phyloP scores from a whole-genome alignment of 1,139 yeast genomes.

The Magnusiomyces magnusii region DNA sequence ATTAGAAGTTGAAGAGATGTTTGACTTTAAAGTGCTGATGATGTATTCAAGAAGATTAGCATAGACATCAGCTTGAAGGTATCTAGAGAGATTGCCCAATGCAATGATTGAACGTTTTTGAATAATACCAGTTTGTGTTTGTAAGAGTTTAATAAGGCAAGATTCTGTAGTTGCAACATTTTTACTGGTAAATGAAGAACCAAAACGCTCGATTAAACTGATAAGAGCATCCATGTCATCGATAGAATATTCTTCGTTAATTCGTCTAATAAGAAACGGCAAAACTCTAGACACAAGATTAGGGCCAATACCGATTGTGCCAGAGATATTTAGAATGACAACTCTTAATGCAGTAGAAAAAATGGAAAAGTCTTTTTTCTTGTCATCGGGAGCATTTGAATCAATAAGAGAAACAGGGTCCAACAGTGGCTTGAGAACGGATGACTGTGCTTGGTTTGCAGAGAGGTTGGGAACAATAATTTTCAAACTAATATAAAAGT shows the following conservation, averaged over 20 bases:
- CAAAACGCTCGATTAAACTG: constrained; percentile 51
- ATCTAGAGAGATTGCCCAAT: constrained; percentile 42
- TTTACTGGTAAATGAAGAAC: constrained; percentile 39
- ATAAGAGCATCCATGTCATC: constrained; percentile 59
- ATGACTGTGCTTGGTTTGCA: constrained; percentile 3
- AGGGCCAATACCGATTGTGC: constrained; percentile 29
- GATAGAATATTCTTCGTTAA: constrained; percentile 35
- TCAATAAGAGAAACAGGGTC: constrained; percentile 7
- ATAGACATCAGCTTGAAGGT: constrained; percentile 30
- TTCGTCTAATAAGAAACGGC: constrained; percentile 30
- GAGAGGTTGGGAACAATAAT: constrained; percentile 10
- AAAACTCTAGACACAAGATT: constrained; percentile 32
- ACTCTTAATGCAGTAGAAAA: constrained; percentile 66
- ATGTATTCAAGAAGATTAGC: constrained; percentile 23
- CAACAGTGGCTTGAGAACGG: constrained; percentile 2
- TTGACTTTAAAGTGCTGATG: constrained; percentile 18
- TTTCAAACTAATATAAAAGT: constrained; percentile 10
- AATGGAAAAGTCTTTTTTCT: constrained; percentile 46
- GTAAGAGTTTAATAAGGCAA: constrained; percentile 23
- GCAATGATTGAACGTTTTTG: constrained; percentile 44
- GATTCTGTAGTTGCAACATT: constrained; percentile 38
- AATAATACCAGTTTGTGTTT: constrained; percentile 26
- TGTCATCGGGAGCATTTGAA: constrained; percentile 19
- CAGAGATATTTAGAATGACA: constrained; percentile 41
- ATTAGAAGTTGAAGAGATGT: constrained; percentile 1